Conservation (phyloP, 345 rosid species). For the Brassica napus region Da-Ae NC_063448.1:27524001-27524500, state of each 20-base stretch:
- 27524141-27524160: slow-evolving; percentile 96
- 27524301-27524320: slow-evolving; percentile 5
- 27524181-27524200: slow-evolving; percentile 98
- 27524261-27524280: slow-evolving; percentile 13
- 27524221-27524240: slow-evolving; percentile 1
- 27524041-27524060: slow-evolving; percentile 31
- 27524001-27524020: slow-evolving; percentile 87
- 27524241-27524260: neutral
- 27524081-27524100: slow-evolving; percentile 21
- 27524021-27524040: slow-evolving; percentile 84
- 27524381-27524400: neutral
- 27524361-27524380: neutral
- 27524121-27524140: slow-evolving; percentile 76
- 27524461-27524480: neutral
- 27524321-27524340: neutral
- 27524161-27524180: slow-evolving; percentile 84
- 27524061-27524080: neutral
- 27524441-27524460: neutral
- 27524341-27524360: slow-evolving; percentile 3
- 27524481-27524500: slow-evolving; percentile 6
- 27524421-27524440: neutral
- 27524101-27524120: slow-evolving; percentile 25
- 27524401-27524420: neutral
- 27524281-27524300: neutral
- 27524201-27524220: slow-evolving; percentile 59